phyloP scores from a whole-genome alignment of 768 basidiomycete genomes.

The Hysterangium stoloniferum region DNA sequence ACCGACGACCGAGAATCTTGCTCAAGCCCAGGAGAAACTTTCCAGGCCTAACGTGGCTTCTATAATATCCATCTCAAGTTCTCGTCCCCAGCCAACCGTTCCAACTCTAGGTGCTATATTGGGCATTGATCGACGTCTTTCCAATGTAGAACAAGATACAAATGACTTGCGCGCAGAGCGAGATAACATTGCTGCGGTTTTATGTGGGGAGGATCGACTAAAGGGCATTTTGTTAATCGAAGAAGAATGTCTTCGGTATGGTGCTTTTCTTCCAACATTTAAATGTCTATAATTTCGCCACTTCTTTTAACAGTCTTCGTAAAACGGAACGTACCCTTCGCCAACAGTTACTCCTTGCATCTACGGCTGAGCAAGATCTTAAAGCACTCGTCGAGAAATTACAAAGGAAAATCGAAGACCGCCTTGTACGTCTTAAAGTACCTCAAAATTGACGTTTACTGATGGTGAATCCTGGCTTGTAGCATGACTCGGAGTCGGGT shows the following conservation, averaged over 20 bases:
- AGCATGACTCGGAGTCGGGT: too few species aligned
- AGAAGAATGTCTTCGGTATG: conserved; percentile 9
- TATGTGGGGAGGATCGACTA: neutral
- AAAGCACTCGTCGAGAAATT: neutral
- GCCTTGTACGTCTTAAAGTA: too few species aligned
- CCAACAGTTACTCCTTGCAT: conserved; percentile 3
- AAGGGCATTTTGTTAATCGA: conserved; percentile 1
- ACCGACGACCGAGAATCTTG: too few species aligned
- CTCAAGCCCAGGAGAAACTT: too few species aligned
- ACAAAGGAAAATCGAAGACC: neutral
- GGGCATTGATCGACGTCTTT: neutral
- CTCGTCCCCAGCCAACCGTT: neutral
- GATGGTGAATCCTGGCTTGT: too few species aligned
- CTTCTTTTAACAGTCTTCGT: neutral
- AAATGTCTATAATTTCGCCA: neutral
- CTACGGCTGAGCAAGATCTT: conserved; percentile 1
- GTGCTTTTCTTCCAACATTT: neutral
- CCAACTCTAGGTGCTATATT: neutral
- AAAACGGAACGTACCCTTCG: conserved; percentile 3
- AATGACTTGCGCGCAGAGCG: neutral
- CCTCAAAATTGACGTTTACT: too few species aligned
- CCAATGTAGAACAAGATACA: neutral
- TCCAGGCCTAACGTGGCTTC: too few species aligned
- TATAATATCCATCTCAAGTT: too few species aligned
- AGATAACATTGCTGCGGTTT: neutral